These are phyloP conservation scores for Lachancea thermotolerans DNA, from an alignment of 805 yeast species.

Conservation along the genomic window DNA sequence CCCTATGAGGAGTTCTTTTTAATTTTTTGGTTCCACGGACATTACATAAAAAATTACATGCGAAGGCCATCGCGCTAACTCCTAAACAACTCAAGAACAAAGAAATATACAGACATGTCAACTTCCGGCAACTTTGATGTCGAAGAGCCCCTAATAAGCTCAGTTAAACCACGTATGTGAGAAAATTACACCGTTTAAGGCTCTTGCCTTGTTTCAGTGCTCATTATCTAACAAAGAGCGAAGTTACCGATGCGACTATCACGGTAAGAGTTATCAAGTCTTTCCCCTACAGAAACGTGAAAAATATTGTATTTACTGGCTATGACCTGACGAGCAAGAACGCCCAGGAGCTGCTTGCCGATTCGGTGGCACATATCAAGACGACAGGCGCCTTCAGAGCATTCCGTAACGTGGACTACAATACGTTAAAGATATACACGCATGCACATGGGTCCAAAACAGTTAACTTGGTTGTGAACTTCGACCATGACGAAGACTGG, in stretches of 20 bases:
- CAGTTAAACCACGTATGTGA: conserved; percentile 48
- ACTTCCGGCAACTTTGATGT: conserved; percentile 30
- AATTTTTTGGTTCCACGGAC: conserved; percentile 11
- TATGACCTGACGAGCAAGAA: conserved; percentile 67
- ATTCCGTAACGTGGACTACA: conserved; percentile 65
- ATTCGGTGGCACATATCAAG: conserved; percentile 39
- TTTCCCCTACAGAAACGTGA: conserved; percentile 84
- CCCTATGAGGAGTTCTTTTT: conserved; percentile 41
- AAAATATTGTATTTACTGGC: conserved; percentile 61
- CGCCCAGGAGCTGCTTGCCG: conserved; percentile 54
- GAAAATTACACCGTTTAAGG: background rate
- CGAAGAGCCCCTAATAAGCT: conserved; percentile 75
- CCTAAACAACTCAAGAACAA: background rate
- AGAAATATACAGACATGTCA: conserved; percentile 10
- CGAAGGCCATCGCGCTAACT: no score
- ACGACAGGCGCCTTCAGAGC: conserved; percentile 73
- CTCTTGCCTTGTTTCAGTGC: background rate
- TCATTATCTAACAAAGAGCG: no score
- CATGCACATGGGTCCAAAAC: conserved; percentile 95
- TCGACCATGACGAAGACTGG: conserved; percentile 76
- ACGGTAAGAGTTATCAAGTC: conserved; percentile 87
- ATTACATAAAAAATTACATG: background rate
- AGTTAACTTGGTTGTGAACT: conserved; percentile 82
- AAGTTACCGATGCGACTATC: conserved; percentile 52
- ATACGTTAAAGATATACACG: conserved; percentile 79